Evolutionary conservation across 2,329 filamentous ascomycete genomes (phyloP), one percentile per base, ranked within the genome.

Genomic region (Cercospora brassicicola): DNA sequence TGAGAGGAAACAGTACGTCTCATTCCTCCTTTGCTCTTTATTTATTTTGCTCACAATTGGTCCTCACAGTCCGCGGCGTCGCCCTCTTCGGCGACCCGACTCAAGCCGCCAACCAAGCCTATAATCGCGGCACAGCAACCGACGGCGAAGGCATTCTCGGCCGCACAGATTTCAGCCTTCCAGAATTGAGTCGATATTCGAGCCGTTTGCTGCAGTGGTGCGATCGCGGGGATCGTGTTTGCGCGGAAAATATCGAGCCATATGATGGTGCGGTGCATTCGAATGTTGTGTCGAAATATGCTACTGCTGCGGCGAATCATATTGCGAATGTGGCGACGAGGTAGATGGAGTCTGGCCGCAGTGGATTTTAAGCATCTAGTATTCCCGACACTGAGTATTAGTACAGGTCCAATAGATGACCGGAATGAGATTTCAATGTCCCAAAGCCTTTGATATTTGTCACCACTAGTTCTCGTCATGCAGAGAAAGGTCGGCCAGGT

Each of bases 211-310:
- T 59, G 30, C 55, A 59, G 9, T 59, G 55, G 55, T 59, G 55
- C 15, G 55, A 59, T 59, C 28, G 31, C 13, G 55, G 55, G 6
- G 55, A 59, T 59, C 55, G 55, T n/a, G 55, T 59, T 8, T 59
- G 55, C 4, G 55, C 55, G 30, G 55, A 31, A 10, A 36, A 59
- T 5, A 59, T 59, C 18, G 28, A 59, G 30, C 55, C 55, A 30
- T 59, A 59, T 59, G 55, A 59, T 59, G n/a, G 55, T 13, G 55
- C 55, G 0, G 55, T 59, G 55, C 55, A 59, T 20, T 59, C 55
- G 9, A 59, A 59, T 23, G 55, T 59, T 11, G 55, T 59, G 30
- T 28, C 55, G 28, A 59, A 36, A 8, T 59, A 59, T 59, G 55
- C 55, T 3, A 59, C 1, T 20, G 55, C 31, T 3, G 55, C 55